Conservation (phyloP, 805 yeast species). For the Candida gorgasii region DNA sequence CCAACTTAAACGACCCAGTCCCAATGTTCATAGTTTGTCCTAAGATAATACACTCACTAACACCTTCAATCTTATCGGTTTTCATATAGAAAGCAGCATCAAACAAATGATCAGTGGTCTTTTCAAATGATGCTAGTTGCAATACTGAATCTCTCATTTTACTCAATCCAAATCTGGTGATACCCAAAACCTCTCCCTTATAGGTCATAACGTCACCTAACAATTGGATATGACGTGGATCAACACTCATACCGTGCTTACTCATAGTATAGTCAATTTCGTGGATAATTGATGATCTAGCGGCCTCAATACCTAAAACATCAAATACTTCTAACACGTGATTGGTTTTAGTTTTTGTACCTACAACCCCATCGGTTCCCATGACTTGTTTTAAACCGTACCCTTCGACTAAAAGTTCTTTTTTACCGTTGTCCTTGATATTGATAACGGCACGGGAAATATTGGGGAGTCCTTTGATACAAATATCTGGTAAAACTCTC, state of each 20-base stretch:
- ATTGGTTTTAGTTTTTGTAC: slow-evolving; percentile 83
- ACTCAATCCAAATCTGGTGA: slow-evolving; percentile 95
- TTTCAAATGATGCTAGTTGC: slow-evolving; percentile 95
- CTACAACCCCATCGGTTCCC: slow-evolving; percentile 96
- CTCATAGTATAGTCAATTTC: slow-evolving; percentile 98
- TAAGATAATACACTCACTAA: slow-evolving; percentile 92
- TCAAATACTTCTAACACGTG: slow-evolving; percentile 87
- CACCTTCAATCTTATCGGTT: slow-evolving; percentile 94
- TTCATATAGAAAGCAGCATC: slow-evolving; percentile 99
- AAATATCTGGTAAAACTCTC: slow-evolving; percentile 81
- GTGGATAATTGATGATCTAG: slow-evolving; percentile 85
- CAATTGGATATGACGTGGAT: slow-evolving; percentile 97
- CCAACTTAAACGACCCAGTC: slow-evolving; percentile 92
- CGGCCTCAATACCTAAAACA: slow-evolving; percentile 97
- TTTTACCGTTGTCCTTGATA: slow-evolving; percentile 79
- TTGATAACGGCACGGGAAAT: slow-evolving; percentile 96
- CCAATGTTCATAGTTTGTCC: slow-evolving; percentile 99
- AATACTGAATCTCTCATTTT: slow-evolving; percentile 98
- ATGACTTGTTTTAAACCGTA: slow-evolving; percentile 94
- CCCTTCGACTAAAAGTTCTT: slow-evolving; percentile 95
- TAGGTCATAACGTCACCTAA: slow-evolving; percentile 98
- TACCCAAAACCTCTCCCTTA: slow-evolving; percentile 97
- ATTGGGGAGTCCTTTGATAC: slow-evolving; percentile 89
- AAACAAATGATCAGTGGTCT: slow-evolving; percentile 96
- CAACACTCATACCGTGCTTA: slow-evolving; percentile 99